Evolutionary conservation across 169 alveolate species (phyloP).

Genomic region (Amoebophrya sp.): DNA sequence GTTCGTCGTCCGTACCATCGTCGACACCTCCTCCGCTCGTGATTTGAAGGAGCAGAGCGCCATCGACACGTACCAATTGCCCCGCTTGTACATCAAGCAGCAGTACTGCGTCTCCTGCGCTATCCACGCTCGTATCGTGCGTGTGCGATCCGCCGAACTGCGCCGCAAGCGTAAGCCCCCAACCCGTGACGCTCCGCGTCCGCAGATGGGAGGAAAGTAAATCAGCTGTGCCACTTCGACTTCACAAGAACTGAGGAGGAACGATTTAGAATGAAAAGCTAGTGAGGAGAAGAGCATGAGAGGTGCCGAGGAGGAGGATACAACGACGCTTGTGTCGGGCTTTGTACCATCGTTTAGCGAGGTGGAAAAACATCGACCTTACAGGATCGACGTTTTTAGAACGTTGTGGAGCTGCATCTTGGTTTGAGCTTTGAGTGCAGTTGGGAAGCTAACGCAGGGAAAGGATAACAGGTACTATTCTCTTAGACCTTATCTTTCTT

Average conservation of each 20-base stretch:
- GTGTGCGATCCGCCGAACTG: slow-evolving; percentile 62
- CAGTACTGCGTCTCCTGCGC: slow-evolving; percentile 99
- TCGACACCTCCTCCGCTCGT: slow-evolving; percentile 95
- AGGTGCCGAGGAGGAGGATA: neutral
- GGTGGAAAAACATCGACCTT: too few species aligned
- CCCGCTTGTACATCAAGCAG: slow-evolving; percentile 96
- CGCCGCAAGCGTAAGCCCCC: slow-evolving; percentile 23
- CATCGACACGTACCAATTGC: slow-evolving; percentile 57
- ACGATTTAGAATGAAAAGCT: neutral
- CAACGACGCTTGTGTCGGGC: too few species aligned
- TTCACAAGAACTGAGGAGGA: neutral
- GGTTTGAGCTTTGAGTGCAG: too few species aligned
- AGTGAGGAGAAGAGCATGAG: neutral
- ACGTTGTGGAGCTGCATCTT: too few species aligned
- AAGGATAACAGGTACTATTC: too few species aligned
- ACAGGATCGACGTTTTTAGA: too few species aligned
- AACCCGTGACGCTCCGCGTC: neutral
- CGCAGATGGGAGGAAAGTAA: neutral
- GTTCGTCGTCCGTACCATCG: slow-evolving; percentile 94
- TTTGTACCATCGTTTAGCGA: too few species aligned
- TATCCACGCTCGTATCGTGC: slow-evolving; percentile 97
- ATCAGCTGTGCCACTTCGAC: neutral
- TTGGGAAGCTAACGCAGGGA: too few species aligned
- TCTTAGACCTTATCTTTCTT: too few species aligned
- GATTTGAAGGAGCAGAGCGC: slow-evolving; percentile 94